Base-by-base conservation (phyloP, 2,329 filamentous ascomycete genomes). In the Tolypocladium ophioglossoides region DNA sequence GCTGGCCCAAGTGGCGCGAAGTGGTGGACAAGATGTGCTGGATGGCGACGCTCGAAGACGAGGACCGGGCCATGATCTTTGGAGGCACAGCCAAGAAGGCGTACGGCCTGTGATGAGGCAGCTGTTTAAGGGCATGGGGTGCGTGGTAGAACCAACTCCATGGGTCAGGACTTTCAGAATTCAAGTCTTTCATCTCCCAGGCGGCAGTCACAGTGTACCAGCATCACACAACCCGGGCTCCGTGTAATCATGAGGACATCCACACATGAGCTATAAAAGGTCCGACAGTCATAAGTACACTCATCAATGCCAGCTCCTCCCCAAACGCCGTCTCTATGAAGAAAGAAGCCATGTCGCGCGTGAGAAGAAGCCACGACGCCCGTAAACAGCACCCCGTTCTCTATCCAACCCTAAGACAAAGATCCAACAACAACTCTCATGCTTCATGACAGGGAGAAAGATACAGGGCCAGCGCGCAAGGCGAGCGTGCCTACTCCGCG, bases 1-100 rank as follows among this genome's bases (percentile, higher is more conserved):
- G 87, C 35, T 96, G 91, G 90, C 72, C 73, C 38, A 80, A 85
- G 62, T 96, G 91, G 91, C 80, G 75, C 58, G 75, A 75, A 22
- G 75, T 94, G 1, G 86, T 95, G 20, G 81, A 85, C 58, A 74
- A 74, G 58, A 76, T 89, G 61, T 80, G 91, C 59, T 76, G 78
- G 69, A 78, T 85, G 76, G 80, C 79, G 1, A 75, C 75, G 44
- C 67, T 91, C 56, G 74, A 68, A 2, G 77, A 82, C 18, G 79
- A 82, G 40, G 80, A 87, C 56, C 79, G 80, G 66, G 77, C 76
- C 56, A 79, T 78, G 68, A 75, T 96, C 50, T 96, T 89, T 82
- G 82, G 80, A 50, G 80, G 79, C 22, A 90, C 86, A 12, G 89
- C 88, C 1, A 74, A 79, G 52, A 78, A 81, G 69, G 90, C 87